These are phyloP conservation scores for Knufia fluminis DNA, from an alignment of 2,329 filamentous ascomycete genomes.

Conservation along the genomic window DNA sequence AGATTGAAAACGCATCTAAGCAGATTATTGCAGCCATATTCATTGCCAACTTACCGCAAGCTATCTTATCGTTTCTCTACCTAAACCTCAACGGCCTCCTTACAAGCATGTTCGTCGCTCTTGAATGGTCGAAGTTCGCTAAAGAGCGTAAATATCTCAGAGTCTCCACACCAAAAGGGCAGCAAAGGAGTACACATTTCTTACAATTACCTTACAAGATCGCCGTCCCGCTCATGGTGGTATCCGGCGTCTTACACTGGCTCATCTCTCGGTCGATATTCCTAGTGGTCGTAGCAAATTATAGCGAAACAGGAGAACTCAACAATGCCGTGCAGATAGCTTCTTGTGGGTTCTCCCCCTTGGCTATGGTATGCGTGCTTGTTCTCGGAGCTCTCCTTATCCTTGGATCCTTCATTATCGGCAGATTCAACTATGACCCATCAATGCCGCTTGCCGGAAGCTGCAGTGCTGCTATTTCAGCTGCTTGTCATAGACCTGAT, in stretches of 20 bases:
- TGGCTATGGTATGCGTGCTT: conserved; percentile 19
- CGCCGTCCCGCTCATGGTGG: conserved; percentile 28
- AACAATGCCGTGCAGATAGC: conserved; percentile 10
- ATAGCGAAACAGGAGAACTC: conserved; percentile 11
- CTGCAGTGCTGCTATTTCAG: conserved; percentile 28
- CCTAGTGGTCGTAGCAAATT: conserved; percentile 28
- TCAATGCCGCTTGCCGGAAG: conserved; percentile 26
- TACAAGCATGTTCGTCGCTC: conserved; percentile 38
- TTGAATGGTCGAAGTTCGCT: conserved; percentile 41
- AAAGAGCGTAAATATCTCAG: conserved; percentile 29
- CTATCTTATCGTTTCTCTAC: conserved; percentile 29
- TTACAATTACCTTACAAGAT: conserved; percentile 33
- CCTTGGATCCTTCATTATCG: conserved; percentile 12
- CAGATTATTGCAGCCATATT: conserved; percentile 15
- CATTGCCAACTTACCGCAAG: conserved; percentile 31
- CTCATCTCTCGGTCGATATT: conserved; percentile 38
- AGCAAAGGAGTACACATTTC: conserved; percentile 35
- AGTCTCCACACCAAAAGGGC: conserved; percentile 29
- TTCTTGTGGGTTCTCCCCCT: conserved; percentile 22
- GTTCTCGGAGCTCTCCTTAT: conserved; percentile 14
- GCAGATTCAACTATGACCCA: conserved; percentile 17
- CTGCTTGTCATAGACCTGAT: conserved; percentile 26
- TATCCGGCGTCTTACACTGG: conserved; percentile 33
- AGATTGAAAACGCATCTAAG: neutral
- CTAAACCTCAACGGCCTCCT: conserved; percentile 29